Evolutionary conservation across 495 filamentous ascomycete genomes (phyloP).

Genomic region (Podospora conica): DNA sequence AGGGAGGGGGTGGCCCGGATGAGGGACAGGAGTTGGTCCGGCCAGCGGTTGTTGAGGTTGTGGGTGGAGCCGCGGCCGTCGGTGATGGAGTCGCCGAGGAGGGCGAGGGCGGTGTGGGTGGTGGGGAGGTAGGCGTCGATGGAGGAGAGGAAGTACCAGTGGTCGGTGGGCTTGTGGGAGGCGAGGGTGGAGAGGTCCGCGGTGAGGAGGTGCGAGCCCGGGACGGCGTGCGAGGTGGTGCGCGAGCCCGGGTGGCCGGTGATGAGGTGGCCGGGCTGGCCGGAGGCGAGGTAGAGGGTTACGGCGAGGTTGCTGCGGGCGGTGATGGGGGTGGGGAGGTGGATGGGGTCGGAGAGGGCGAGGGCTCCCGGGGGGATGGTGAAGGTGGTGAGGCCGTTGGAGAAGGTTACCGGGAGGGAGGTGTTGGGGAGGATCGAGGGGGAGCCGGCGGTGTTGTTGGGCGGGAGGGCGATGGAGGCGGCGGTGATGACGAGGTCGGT

Average conservation of each 20-base stretch:
- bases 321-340: constrained; percentile 39
- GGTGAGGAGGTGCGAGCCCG: constrained; percentile 43
- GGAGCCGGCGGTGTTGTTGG: constrained; percentile 37
- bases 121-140: constrained; percentile 43
- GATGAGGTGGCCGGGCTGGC: constrained; percentile 47
- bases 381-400: constrained; percentile 28
- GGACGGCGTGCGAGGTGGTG: constrained; percentile 45
- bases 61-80: constrained; percentile 55
- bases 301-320: constrained; percentile 43
- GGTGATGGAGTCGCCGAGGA: constrained; percentile 64
- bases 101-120: constrained; percentile 35
- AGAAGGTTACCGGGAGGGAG: constrained; percentile 46
- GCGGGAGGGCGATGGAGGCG: constrained; percentile 48
- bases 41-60: constrained; percentile 60
- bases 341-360: constrained; percentile 54
- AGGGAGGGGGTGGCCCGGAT: constrained; percentile 33
- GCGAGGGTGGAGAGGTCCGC: constrained; percentile 28
- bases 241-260: constrained; percentile 58
- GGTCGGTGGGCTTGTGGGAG: constrained; percentile 21
- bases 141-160: constrained; percentile 51
- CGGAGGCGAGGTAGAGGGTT: constrained; percentile 47
- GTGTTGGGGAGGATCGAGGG: constrained; percentile 37
- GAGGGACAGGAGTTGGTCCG: constrained; percentile 49
- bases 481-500: constrained; percentile 50
- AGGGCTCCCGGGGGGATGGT: constrained; percentile 51